Evolutionary conservation across 305 asterid genomes (phyloP).

Genomic region (Salvia sclarea): DNA sequence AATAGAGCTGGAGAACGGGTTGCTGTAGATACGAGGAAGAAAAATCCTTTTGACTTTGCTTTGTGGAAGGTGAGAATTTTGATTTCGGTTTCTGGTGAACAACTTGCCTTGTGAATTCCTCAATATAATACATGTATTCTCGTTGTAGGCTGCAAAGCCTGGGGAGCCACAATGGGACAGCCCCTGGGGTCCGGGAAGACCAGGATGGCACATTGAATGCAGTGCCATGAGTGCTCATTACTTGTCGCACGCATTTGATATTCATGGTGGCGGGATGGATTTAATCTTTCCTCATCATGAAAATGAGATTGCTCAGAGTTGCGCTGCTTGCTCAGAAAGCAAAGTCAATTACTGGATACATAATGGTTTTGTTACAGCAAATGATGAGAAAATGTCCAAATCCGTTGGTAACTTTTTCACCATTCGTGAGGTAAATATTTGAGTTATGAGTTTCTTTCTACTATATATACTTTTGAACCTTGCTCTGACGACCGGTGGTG

Average conservation of each 20-base stretch:
- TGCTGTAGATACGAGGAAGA: conserved; percentile 75
- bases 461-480: conserved; percentile 6
- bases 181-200: conserved; percentile 94
- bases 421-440: conserved; percentile 64
- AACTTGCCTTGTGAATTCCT: background rate
- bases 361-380: conserved; percentile 72
- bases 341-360: conserved; percentile 76
- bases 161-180: conserved; percentile 90
- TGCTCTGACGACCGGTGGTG: background rate
- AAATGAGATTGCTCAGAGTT: conserved; percentile 88
- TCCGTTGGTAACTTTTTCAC: conserved; percentile 82
- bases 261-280: conserved; percentile 98
- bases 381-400: conserved; percentile 89
- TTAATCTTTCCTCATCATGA: conserved; percentile 90
- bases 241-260: conserved; percentile 72
- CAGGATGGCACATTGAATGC: conserved; percentile 96
- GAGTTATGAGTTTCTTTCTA: background rate
- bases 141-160: conserved; percentile 76
- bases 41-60: conserved; percentile 86
- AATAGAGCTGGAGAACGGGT: conserved; percentile 90
- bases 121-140: background rate
- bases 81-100: background rate
- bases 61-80: conserved; percentile 70
- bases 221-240: conserved; percentile 94
- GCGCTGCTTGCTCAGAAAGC: conserved; percentile 87